Evolutionary conservation across 768 basidiomycete genomes (phyloP).

Genomic region (Leccinum uliginosum): DNA sequence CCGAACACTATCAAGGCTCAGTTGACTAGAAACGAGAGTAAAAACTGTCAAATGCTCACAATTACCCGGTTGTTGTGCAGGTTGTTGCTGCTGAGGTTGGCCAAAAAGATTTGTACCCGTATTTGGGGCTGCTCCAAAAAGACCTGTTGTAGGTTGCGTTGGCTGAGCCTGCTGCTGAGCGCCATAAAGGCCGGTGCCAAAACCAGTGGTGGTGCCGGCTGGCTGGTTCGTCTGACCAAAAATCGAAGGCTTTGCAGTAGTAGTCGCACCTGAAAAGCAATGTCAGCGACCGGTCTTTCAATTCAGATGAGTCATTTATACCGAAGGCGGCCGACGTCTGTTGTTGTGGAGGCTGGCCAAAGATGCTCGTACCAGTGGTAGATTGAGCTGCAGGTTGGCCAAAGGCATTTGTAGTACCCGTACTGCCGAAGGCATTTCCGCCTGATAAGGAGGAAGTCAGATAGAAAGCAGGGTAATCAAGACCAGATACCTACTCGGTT

Average conservation of each 20-base stretch:
- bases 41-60: constrained; percentile 25
- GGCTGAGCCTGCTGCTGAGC: constrained; percentile 26
- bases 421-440: constrained; percentile 22
- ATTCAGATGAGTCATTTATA: constrained; percentile 29
- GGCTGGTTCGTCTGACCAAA: constrained; percentile 49
- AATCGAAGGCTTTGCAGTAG: constrained; percentile 40
- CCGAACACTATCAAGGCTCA: constrained; percentile 33
- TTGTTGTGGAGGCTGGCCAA: constrained; percentile 37
- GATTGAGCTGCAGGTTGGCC: constrained; percentile 27
- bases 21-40: constrained; percentile 7
- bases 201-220: constrained; percentile 30
- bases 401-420: constrained; percentile 20
- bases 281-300: neutral
- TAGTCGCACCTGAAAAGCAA: constrained; percentile 25
- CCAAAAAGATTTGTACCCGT: constrained; percentile 31
- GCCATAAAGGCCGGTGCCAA: constrained; percentile 30
- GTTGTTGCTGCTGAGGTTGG: constrained; percentile 34
- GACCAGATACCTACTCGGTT: constrained; percentile 19
- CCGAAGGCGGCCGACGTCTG: constrained; percentile 38
- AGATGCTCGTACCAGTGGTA: constrained; percentile 23
- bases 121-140: constrained; percentile 28
- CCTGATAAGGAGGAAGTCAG: constrained; percentile 10
- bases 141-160: constrained; percentile 20
- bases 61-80: constrained; percentile 35
- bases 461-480: neutral